Evolutionary conservation across 805 yeast species (phyloP).

Genomic region (Candida yuanshanica): DNA sequence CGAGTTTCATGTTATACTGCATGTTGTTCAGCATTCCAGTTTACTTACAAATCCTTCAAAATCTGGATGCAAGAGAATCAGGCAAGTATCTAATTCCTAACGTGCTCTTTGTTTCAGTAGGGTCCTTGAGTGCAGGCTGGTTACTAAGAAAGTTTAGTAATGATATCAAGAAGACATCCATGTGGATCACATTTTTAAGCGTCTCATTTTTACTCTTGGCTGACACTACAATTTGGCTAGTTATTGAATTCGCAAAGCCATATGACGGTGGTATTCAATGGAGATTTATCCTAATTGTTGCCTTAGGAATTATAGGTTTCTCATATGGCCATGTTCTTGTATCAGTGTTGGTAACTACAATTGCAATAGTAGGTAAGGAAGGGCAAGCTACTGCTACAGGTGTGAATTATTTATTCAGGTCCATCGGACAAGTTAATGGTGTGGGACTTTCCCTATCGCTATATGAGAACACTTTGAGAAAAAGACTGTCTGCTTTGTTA

Average conservation of each 20-base stretch:
- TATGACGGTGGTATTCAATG: conserved; percentile 7
- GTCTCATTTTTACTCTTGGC: conserved; percentile 5
- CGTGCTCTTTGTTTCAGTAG: conserved; percentile 20
- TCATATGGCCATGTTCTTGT: conserved; percentile 35
- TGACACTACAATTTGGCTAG: neutral
- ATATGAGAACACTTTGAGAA: conserved; percentile 16
- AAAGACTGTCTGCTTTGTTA: conserved; percentile 8
- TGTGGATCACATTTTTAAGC: conserved; percentile 1
- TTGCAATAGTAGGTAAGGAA: conserved; percentile 33
- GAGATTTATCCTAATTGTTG: conserved; percentile 17
- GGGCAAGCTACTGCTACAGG: conserved; percentile 38
- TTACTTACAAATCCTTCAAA: conserved; percentile 19
- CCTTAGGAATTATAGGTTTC: conserved; percentile 26
- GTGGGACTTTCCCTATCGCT: conserved; percentile 30
- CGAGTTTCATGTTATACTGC: neutral
- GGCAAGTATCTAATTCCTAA: conserved; percentile 32
- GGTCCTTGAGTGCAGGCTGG: conserved; percentile 30
- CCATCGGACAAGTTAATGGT: conserved; percentile 35
- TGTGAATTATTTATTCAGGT: conserved; percentile 36
- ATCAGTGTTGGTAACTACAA: conserved; percentile 30
- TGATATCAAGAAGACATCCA: conserved; percentile 1
- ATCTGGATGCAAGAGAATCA: conserved; percentile 27
- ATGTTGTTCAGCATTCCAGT: conserved; percentile 1
- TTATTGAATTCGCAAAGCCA: conserved; percentile 5
- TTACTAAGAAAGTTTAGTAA: conserved; percentile 3